Percentiles rank a stretch among this genome's conserved stretches.
phyloP scores from a whole-genome alignment of 31 red algal species.

The Odonthalia washingtoniensis region DNA sequence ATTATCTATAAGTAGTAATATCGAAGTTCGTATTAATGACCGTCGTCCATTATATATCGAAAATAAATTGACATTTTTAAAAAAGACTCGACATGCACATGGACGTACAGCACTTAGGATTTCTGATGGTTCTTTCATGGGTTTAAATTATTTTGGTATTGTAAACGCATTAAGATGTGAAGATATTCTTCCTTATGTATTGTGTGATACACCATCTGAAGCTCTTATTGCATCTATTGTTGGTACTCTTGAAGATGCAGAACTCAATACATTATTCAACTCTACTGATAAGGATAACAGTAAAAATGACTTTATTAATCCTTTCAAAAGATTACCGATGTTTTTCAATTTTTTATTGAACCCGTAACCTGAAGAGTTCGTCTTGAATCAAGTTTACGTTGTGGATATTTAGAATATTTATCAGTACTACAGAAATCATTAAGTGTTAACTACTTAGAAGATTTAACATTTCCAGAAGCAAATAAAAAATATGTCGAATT shows the following conservation, averaged over 20 bases:
- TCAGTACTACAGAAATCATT: constrained; percentile 75
- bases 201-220: constrained; percentile 87
- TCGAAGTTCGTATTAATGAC: no score
- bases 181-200: constrained; percentile 81
- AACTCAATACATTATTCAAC: constrained; percentile 62
- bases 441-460: constrained; percentile 83
- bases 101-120: constrained; percentile 93
- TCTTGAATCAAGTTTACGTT: constrained; percentile 53
- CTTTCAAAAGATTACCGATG: constrained; percentile 63
- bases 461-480: constrained; percentile 95
- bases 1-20: no score
- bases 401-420: constrained; percentile 81
- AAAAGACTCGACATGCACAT: constrained; percentile 93
- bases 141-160: constrained; percentile 88
- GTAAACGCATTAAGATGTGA: constrained; percentile 80
- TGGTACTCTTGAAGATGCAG: constrained; percentile 78
- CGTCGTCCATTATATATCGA: no score
- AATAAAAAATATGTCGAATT: constrained; percentile 89
- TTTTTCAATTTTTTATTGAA: constrained; percentile 81
- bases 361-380: constrained; percentile 27
- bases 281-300: no score
- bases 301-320: constrained; percentile 70
- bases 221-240: constrained; percentile 89
- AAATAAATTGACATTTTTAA: no score
- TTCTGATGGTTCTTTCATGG: constrained; percentile 87